Conservation (phyloP, 805 yeast genomes). For the Kuraishia ogatae region DNA sequence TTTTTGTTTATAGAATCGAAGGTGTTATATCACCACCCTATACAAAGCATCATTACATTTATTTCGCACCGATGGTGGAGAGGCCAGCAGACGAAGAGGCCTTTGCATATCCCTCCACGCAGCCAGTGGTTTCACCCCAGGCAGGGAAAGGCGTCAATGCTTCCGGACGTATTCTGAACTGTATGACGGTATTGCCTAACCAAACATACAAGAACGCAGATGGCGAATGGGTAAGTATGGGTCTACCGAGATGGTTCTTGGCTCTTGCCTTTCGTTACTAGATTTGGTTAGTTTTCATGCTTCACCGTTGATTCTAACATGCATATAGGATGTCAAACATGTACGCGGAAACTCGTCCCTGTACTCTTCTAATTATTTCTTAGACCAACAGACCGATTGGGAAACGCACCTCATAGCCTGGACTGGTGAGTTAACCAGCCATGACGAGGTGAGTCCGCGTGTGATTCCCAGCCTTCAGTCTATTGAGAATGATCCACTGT, state of each 20-base stretch:
- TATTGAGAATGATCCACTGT: constrained; percentile 51
- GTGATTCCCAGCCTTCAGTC: constrained; percentile 15
- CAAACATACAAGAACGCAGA: constrained; percentile 37
- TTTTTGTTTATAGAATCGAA: no score
- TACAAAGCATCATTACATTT: not conserved
- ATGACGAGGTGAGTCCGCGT: constrained; percentile 13
- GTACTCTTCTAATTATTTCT: constrained; percentile 61
- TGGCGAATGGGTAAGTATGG: constrained; percentile 14
- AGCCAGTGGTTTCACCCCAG: constrained; percentile 5
- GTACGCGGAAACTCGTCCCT: constrained; percentile 81
- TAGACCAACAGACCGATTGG: constrained; percentile 66
- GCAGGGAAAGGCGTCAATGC: constrained; percentile 19
- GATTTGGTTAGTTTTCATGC: no score
- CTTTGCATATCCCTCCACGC: constrained; percentile 16
- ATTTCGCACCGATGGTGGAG: not conserved
- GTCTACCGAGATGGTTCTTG: not conserved
- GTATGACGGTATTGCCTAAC: constrained; percentile 60
- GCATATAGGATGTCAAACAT: constrained; percentile 49
- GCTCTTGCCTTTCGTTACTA: no score
- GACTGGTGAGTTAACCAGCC: constrained; percentile 75
- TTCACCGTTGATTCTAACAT: no score
- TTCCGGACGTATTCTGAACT: constrained; percentile 63
- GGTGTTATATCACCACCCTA: no score
- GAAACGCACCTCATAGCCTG: constrained; percentile 86
- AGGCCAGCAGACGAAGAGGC: constrained; percentile 10